Conservation (phyloP, 768 basidiomycete genomes). For the Lentinula guzmanii region DNA sequence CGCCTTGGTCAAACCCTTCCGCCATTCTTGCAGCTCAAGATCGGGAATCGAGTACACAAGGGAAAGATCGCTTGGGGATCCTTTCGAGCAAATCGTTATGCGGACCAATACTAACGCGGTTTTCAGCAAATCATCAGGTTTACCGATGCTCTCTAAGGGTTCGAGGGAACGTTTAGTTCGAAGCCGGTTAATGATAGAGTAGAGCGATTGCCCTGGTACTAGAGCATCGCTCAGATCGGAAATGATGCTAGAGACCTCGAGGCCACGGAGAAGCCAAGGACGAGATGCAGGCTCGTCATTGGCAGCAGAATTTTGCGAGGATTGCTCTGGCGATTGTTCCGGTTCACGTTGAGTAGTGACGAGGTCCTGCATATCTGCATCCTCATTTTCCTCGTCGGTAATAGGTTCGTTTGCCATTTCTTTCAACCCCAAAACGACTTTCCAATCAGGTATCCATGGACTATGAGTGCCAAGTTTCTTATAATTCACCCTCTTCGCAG, state of each 20-base stretch:
- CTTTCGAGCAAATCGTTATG: constrained; percentile 56
- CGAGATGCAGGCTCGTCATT: constrained; percentile 12
- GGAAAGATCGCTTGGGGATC: constrained; percentile 71
- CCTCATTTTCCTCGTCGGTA: constrained; percentile 13
- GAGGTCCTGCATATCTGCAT: constrained; percentile 19
- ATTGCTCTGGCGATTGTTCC: constrained; percentile 6
- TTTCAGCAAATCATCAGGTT: constrained; percentile 41
- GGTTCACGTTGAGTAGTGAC: constrained; percentile 55
- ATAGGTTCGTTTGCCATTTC: constrained; percentile 5
- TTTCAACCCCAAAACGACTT: constrained; percentile 51
- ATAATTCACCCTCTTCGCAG: constrained; percentile 80
- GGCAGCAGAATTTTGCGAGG: constrained; percentile 18
- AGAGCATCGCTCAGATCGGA: constrained; percentile 29
- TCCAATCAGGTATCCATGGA: constrained; percentile 80
- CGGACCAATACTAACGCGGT: constrained; percentile 65
- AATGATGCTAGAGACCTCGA: constrained; percentile 40
- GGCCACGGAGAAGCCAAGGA: constrained; percentile 71
- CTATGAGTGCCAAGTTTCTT: constrained; percentile 55
- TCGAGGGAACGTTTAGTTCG: constrained; percentile 49
- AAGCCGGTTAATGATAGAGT: constrained; percentile 50
- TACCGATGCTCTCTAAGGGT: constrained; percentile 24
- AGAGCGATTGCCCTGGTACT: constrained; percentile 37
- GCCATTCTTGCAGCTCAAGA: constrained; percentile 45
- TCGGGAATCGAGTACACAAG: constrained; percentile 62
- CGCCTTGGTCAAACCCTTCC: constrained; percentile 23